Conservation (phyloP, 2,329 filamentous ascomycete species). For the Aureobasidium sp. region DNA sequence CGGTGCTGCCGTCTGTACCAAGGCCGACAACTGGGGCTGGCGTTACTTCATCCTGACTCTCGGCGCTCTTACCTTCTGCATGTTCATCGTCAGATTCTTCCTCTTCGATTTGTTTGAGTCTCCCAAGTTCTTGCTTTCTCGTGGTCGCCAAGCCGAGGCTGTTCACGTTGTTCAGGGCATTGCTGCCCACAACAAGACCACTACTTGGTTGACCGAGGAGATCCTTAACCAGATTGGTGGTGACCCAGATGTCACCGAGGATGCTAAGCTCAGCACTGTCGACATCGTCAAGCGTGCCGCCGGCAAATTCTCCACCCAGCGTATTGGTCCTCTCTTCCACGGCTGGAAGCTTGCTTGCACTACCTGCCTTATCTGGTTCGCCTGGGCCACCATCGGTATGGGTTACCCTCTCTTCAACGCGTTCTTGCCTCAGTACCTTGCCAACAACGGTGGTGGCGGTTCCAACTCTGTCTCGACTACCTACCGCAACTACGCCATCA, state of each 20-base stretch:
- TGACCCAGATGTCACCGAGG: slow-evolving; percentile 33
- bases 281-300: slow-evolving; percentile 52
- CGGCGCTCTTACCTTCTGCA: slow-evolving; percentile 62
- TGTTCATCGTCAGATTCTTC: slow-evolving; percentile 73
- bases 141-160: slow-evolving; percentile 68
- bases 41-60: slow-evolving; percentile 63
- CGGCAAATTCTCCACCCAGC: slow-evolving; percentile 56
- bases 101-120: slow-evolving; percentile 77
- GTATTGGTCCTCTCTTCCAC: slow-evolving; percentile 55
- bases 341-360: slow-evolving; percentile 40
- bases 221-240: slow-evolving; percentile 50
- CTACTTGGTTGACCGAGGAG: slow-evolving; percentile 69
- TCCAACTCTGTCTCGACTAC: slow-evolving; percentile 26
- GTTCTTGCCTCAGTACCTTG: slow-evolving; percentile 80
- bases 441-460: slow-evolving; percentile 40
- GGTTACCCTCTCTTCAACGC: slow-evolving; percentile 84
- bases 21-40: slow-evolving; percentile 61
- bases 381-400: slow-evolving; percentile 77
- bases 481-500: slow-evolving; percentile 79
- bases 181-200: slow-evolving; percentile 51
- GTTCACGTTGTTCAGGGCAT: slow-evolving; percentile 73
- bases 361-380: slow-evolving; percentile 59
- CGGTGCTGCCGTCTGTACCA: slow-evolving; percentile 26
- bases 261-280: slow-evolving; percentile 32
- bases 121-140: slow-evolving; percentile 71